Percentiles rank a stretch among this genome's conserved stretches.
Conservation (phyloP, 2,329 filamentous ascomycete species). For the Ceratocystis albifundus region DNA sequence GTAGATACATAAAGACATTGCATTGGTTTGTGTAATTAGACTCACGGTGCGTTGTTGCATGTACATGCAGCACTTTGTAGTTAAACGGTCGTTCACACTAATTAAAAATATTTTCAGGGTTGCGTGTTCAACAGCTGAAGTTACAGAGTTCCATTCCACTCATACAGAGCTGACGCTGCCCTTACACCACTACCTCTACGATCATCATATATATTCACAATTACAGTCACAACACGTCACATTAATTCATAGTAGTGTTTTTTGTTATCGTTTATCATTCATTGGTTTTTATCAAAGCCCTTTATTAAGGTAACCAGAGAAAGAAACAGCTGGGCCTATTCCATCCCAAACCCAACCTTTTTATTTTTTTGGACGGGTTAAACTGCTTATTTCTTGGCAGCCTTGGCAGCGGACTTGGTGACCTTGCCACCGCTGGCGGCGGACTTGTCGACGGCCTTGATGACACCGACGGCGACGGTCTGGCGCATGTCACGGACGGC, state of each 20-base stretch:
- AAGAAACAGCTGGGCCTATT: slow-evolving; percentile 15
- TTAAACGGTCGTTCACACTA: not conserved
- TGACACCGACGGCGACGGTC: slow-evolving; percentile 87
- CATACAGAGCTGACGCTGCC: not conserved
- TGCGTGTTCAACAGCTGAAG: not conserved
- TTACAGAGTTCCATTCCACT: not conserved
- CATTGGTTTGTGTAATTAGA: no score
- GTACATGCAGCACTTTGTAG: not conserved
- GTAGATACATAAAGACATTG: not conserved
- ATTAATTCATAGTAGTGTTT: not conserved
- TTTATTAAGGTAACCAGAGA: slow-evolving; percentile 12
- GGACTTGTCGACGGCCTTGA: slow-evolving; percentile 72
- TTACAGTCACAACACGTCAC: not conserved
- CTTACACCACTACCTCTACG: not conserved
- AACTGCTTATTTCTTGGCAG: slow-evolving; percentile 56
- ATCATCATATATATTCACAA: not conserved
- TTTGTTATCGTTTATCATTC: slow-evolving; percentile 23
- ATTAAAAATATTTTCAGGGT: not conserved
- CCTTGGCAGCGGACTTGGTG: slow-evolving; percentile 62
- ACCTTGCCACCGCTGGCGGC: slow-evolving; percentile 49
- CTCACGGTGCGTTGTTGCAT: not conserved
- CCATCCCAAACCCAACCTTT: slow-evolving; percentile 20
- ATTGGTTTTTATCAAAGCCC: slow-evolving; percentile 19
- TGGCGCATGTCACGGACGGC: slow-evolving; percentile 97
- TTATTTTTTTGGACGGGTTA: slow-evolving; percentile 18